Base-by-base conservation (phyloP, 1,139 yeast genomes). In the Geotrichum australiense region DNA sequence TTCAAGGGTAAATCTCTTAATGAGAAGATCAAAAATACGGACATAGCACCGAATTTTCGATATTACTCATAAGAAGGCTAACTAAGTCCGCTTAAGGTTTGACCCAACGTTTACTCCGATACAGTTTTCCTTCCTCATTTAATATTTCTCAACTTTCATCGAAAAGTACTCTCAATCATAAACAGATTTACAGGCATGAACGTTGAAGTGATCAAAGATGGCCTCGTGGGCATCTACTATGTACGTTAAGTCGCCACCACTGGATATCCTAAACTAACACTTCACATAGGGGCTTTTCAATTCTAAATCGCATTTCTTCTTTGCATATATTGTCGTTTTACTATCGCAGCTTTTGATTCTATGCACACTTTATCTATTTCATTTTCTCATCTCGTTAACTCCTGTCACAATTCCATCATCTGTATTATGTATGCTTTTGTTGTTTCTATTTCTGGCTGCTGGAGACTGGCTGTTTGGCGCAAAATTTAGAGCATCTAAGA, bases 351-450 rank as follows among this genome's bases (percentile, higher is more conserved):
- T 45, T 2, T 10, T 66, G 5, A 58, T 66, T 30, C 54, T 74
- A 32, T 50, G 57, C 35, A 62, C 77, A 3, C 61, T 82, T n/a
- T 83, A 81, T 51, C 89, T 84, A 0, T 68, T 80, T 34, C 76
- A 82, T 53, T 65, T 68, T 42, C 60, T 76, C 39, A 69, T 82
- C 44, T 61, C 65, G 20, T 60, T 69, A 20, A 70, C 76, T 26
- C 69, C 74, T 6, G 70, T 81, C 48, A 65, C 70, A 37, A 79
- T 83, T 54, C 94, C 94, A 0, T 73, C 85, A 7, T 80, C 89
- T 8, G 93, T 82, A 20, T 70, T 84, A 40, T 78, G 86, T 25
- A 79, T 83, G 89, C 66, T 82, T 55, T 60, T 80, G 19, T 69
- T 78, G 46, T 74, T 80, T 56, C 62, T 73, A 14, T 58, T 68